These are phyloP conservation scores for Chrysopogon serrulatus DNA, from an alignment of 176 grass and related monocot genomes.

Conservation along the genomic window DNA sequence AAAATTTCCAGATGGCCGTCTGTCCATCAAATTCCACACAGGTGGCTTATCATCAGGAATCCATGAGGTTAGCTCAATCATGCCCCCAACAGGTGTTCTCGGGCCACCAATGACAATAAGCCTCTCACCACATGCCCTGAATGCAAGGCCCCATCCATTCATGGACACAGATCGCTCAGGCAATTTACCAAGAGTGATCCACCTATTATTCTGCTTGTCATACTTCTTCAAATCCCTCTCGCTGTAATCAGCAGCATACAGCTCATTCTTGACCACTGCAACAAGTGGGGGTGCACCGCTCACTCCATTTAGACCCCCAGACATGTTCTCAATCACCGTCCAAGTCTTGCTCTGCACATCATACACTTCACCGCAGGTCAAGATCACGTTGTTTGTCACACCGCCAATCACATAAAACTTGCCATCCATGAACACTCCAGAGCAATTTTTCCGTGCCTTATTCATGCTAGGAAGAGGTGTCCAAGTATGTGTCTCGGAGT, in stretches of 20 bases:
- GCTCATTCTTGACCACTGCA: slow-evolving; percentile 72
- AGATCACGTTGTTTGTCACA: slow-evolving; percentile 37
- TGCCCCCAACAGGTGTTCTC: slow-evolving; percentile 49
- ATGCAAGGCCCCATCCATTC: slow-evolving; percentile 89
- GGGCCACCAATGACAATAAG: slow-evolving; percentile 76
- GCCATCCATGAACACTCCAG: slow-evolving; percentile 69
- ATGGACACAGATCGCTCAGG: slow-evolving; percentile 66
- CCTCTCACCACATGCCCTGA: slow-evolving; percentile 76
- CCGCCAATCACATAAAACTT: slow-evolving; percentile 82
- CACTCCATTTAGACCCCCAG: slow-evolving; percentile 45
- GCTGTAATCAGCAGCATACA: slow-evolving; percentile 69
- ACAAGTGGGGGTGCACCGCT: slow-evolving; percentile 64
- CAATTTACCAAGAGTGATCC: slow-evolving; percentile 69
- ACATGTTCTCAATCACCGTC: slow-evolving; percentile 67
- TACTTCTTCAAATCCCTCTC: slow-evolving; percentile 67
- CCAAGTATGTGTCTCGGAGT: slow-evolving; percentile 66
- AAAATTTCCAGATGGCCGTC: slow-evolving; percentile 57
- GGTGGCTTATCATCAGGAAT: slow-evolving; percentile 46
- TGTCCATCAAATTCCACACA: slow-evolving; percentile 65
- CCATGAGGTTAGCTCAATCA: slow-evolving; percentile 81
- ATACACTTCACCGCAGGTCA: slow-evolving; percentile 83
- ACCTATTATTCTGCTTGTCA: slow-evolving; percentile 69
- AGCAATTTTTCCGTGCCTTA: slow-evolving; percentile 61
- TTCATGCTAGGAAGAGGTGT: slow-evolving; percentile 58
- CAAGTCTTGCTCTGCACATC: slow-evolving; percentile 45